These are phyloP conservation scores for Nevesoporus exiguus DNA, from an alignment of 768 basidiomycete species.

Conservation along the genomic window DNA sequence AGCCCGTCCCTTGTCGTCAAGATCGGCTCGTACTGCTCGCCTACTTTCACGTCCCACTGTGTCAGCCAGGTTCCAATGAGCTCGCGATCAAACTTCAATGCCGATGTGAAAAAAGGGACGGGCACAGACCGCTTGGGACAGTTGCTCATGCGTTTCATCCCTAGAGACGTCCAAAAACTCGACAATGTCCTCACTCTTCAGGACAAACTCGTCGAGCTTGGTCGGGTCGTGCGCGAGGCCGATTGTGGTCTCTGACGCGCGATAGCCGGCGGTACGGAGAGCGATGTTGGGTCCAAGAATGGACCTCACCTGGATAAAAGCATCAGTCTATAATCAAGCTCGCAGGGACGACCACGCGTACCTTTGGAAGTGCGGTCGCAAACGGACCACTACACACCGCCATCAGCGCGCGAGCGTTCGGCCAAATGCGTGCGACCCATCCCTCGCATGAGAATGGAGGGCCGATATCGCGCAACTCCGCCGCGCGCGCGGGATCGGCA, in stretches of 20 bases:
- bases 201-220: not conserved
- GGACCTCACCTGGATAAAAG: not conserved
- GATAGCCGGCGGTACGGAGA: not conserved
- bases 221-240: not conserved
- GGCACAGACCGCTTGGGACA: not conserved
- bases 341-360: not conserved
- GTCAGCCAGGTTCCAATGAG: not conserved
- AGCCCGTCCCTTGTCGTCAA: not conserved
- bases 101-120: too few species aligned
- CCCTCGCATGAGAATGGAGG: not conserved
- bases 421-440: not conserved
- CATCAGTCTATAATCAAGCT: not conserved
- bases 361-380: not conserved
- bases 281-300: not conserved
- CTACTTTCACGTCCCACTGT: not conserved
- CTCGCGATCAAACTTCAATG: not conserved
- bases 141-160: not conserved
- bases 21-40: not conserved
- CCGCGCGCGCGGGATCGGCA: not conserved
- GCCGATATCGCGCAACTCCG: not conserved
- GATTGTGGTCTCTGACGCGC: not conserved
- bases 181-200: not conserved
- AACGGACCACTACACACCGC: not conserved
- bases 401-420: not conserved
- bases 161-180: not conserved